Conservation (phyloP, 2,329 filamentous ascomycete species). For the Pezicula rhizophila region DNA sequence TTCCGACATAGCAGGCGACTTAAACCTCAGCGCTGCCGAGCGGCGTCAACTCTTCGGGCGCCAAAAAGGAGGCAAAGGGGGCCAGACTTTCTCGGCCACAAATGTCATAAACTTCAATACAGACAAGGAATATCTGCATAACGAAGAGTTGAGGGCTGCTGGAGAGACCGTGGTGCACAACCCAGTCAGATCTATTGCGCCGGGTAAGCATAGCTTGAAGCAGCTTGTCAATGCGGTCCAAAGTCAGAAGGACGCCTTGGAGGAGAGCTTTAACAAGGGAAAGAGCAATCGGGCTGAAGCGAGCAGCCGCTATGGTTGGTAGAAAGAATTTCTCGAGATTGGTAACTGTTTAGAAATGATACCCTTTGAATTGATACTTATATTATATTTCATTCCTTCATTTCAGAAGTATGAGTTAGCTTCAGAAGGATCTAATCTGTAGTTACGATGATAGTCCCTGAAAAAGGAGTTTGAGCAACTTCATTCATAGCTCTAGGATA, state of each 20-base stretch:
- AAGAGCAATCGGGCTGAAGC: constrained; percentile 76
- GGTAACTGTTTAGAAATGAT: constrained; percentile 7
- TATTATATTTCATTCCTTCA: too few species aligned
- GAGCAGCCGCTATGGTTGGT: constrained; percentile 80
- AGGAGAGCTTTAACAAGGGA: constrained; percentile 84
- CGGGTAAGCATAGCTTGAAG: constrained; percentile 83
- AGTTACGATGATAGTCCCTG: too few species aligned
- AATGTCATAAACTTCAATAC: constrained; percentile 83
- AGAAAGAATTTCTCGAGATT: not conserved
- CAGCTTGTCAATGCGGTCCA: constrained; percentile 81
- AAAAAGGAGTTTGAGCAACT: not conserved
- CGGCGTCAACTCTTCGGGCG: constrained; percentile 83
- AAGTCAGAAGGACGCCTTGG: constrained; percentile 77
- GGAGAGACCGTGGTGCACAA: constrained; percentile 70
- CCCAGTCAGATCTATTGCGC: constrained; percentile 73
- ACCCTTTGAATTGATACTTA: constrained; percentile 2
- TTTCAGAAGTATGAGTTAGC: too few species aligned
- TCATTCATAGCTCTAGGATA: not conserved
- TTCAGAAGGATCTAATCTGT: too few species aligned
- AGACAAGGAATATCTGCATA: constrained; percentile 78
- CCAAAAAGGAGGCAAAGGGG: constrained; percentile 34
- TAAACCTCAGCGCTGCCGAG: constrained; percentile 72
- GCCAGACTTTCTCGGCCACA: constrained; percentile 38
- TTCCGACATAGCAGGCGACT: constrained; percentile 64
- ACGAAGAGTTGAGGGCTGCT: constrained; percentile 66